Percentiles rank a stretch among this genome's conserved stretches.
Conservation (phyloP, 805 yeast genomes). For the Candida orba region DNA sequence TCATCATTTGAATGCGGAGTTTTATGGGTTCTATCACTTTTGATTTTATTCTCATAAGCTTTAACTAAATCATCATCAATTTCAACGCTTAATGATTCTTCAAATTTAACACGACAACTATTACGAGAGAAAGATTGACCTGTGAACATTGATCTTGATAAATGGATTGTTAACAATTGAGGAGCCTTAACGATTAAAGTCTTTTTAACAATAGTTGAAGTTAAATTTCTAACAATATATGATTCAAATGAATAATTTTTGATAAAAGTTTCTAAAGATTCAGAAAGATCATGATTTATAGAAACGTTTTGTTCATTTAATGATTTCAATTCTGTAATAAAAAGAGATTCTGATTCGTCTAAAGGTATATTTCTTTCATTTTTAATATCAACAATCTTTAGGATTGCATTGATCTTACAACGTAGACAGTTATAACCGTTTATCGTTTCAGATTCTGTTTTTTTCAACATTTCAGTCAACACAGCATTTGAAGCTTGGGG, state of each 20-base stretch:
- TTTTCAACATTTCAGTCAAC: conserved; percentile 47
- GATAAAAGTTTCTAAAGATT: conserved; percentile 40
- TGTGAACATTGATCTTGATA: conserved; percentile 75
- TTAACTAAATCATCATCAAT: conserved; percentile 34
- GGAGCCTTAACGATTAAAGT: conserved; percentile 63
- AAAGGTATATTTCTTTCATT: conserved; percentile 7
- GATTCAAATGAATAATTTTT: conserved; percentile 38
- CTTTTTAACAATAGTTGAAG: conserved; percentile 62
- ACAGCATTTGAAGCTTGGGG: conserved; percentile 46
- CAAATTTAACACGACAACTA: conserved; percentile 62
- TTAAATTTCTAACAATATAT: conserved; percentile 37
- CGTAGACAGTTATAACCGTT: conserved; percentile 75
- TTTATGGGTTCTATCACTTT: conserved; percentile 13
- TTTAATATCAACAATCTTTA: conserved; percentile 27
- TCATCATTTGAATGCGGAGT: conserved; percentile 33
- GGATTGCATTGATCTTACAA: conserved; percentile 50
- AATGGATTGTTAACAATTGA: conserved; percentile 64
- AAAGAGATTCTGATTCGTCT: conserved; percentile 25
- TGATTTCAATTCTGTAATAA: conserved; percentile 29
- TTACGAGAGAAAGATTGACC: conserved; percentile 66
- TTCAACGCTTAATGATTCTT: conserved; percentile 43
- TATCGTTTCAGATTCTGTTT: conserved; percentile 57
- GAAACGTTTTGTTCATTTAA: conserved; percentile 28
- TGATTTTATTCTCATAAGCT: conserved; percentile 24
- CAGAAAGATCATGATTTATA: conserved; percentile 62